phyloP scores from a whole-genome alignment of 805 yeast species.

The Saccharomycopsis sp. region DNA sequence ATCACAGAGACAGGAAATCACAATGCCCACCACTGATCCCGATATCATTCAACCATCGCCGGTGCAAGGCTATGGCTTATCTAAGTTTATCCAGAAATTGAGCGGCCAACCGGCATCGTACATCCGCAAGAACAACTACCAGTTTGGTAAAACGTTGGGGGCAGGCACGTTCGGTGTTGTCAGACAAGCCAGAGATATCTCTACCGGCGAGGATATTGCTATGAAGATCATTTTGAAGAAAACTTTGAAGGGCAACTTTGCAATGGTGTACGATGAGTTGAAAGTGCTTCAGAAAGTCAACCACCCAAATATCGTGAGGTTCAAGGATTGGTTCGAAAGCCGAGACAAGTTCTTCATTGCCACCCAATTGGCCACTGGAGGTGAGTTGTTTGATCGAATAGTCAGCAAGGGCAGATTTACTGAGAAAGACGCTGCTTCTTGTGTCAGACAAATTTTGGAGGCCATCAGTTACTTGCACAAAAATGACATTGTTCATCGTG shows the following conservation, averaged over 20 bases:
- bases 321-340: constrained; percentile 89
- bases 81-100: constrained; percentile 41
- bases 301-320: constrained; percentile 84
- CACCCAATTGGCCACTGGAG: constrained; percentile 92
- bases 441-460: constrained; percentile 62
- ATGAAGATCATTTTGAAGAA: constrained; percentile 82
- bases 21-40: constrained; percentile 12
- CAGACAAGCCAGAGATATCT: constrained; percentile 52
- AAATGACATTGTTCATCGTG: constrained; percentile 81
- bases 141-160: constrained; percentile 78
- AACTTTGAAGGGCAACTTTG: constrained; percentile 62
- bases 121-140: constrained; percentile 55
- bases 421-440: constrained; percentile 75
- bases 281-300: constrained; percentile 53
- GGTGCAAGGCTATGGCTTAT: constrained; percentile 29
- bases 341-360: constrained; percentile 88
- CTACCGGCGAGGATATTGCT: constrained; percentile 67
- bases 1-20: too few species aligned
- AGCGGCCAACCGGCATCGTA: constrained; percentile 69
- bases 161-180: constrained; percentile 96
- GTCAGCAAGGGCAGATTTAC: constrained; percentile 75
- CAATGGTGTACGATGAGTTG: constrained; percentile 72
- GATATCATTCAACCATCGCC: constrained; percentile 15
- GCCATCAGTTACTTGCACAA: constrained; percentile 76
- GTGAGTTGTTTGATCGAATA: constrained; percentile 87